A percentile compares a stretch with the other conserved stretches of the same genome.
phyloP scores from a whole-genome alignment of 352 stramenopile genomes.

The Ochromonadaceae sp. region DNA sequence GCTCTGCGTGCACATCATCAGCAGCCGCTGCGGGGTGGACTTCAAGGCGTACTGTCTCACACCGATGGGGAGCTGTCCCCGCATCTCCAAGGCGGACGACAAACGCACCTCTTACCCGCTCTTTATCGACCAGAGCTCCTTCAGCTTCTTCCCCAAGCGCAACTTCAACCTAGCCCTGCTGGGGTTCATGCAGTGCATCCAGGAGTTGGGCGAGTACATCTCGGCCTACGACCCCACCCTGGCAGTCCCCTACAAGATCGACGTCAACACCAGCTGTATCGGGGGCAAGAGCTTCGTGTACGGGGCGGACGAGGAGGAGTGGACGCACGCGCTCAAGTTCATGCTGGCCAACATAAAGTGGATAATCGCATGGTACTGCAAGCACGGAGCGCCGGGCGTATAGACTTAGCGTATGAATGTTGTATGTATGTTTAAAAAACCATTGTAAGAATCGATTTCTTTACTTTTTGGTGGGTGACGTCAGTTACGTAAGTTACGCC shows the following conservation, averaged over 20 bases:
- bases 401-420: too few species aligned
- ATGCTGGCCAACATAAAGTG: slow-evolving; percentile 76
- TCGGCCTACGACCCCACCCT: slow-evolving; percentile 66
- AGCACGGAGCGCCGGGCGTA: too few species aligned
- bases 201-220: slow-evolving; percentile 49
- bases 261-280: slow-evolving; percentile 52
- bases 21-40: slow-evolving; percentile 29
- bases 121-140: slow-evolving; percentile 30
- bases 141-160: slow-evolving; percentile 56
- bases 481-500: too few species aligned
- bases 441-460: too few species aligned
- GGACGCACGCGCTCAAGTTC: slow-evolving; percentile 74
- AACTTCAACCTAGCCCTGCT: slow-evolving; percentile 76
- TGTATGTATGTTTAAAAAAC: too few species aligned
- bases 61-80: slow-evolving; percentile 57
- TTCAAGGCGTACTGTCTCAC: slow-evolving; percentile 60
- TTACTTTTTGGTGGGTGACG: too few species aligned
- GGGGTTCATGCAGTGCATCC: slow-evolving; percentile 67
- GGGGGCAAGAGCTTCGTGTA: slow-evolving; percentile 63
- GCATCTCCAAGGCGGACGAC: slow-evolving; percentile 59
- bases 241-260: slow-evolving; percentile 70
- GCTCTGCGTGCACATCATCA: slow-evolving; percentile 57
- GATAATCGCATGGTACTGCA: slow-evolving; percentile 73
- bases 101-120: slow-evolving; percentile 28
- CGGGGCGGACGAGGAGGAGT: slow-evolving; percentile 62